Conservation (phyloP, 83 land plant species). For the Thuja plicata region DNA sequence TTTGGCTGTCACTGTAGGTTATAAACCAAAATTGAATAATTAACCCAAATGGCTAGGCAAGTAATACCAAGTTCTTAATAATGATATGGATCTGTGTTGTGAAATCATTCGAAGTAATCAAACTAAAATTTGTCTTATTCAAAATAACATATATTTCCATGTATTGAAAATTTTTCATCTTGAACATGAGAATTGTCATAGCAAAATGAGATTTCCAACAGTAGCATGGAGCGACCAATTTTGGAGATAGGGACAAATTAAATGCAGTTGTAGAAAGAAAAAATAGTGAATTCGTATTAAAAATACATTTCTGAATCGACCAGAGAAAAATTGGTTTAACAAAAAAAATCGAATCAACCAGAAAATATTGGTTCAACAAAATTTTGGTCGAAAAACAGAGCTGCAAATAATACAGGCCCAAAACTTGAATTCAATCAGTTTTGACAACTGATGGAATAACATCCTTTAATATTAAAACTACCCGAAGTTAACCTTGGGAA, state of each 20-base stretch:
- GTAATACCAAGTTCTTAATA: too few species aligned
- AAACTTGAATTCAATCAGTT: slow-evolving; percentile 2
- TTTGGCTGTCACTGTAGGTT: too few species aligned
- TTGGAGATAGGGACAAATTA: neutral
- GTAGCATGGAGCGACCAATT: neutral
- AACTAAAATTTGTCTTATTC: neutral
- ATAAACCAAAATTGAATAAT: too few species aligned
- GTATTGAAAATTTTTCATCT: neutral
- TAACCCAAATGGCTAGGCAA: too few species aligned
- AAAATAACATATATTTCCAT: neutral
- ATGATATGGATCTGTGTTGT: neutral
- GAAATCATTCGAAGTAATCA: neutral
- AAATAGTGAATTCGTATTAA: neutral
- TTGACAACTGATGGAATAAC: neutral
- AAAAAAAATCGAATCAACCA: neutral
- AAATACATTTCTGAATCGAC: neutral
- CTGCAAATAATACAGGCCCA: neutral
- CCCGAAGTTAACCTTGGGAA: neutral
- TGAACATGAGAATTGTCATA: neutral
- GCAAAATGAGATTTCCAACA: neutral
- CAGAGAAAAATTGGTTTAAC: neutral
- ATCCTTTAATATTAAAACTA: neutral
- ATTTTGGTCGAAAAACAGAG: neutral
- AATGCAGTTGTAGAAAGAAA: neutral
- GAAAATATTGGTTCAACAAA: neutral